Base-by-base conservation (phyloP, 2,329 filamentous ascomycete species). In the Byssochlamys sp. region DNA sequence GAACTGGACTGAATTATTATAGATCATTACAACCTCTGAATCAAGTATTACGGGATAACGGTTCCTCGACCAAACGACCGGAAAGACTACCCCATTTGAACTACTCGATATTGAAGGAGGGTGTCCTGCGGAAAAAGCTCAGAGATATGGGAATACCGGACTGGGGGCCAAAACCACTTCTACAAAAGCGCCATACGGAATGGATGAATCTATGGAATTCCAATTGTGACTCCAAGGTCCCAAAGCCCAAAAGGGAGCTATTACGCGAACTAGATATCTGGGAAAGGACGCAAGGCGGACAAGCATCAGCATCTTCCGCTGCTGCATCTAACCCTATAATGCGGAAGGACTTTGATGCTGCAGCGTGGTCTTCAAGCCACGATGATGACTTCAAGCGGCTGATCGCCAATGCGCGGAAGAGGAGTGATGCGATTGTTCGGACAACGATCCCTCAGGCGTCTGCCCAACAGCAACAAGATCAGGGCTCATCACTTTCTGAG, bases 151-250 rank as follows among this genome's bases (percentile, higher is more conserved):
- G 91, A 0, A 85, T 97, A 57, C 86, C 90, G 0, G 81, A 80
- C 9, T 79, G 76, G 59, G 94, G 94, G 0, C 73, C 80, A 0
- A 87, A 87, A 52, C 76, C 80, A 52, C 78, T 91, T 1, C 78
- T 97, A 56, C 87, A 92, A 69, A 83, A 81, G 62, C 83, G 95
- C 19, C 91, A 97, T 67, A 89, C 84, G 26, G 94, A 99, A 72
- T 99, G 91, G 91, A 81, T 94, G 55, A 96, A 94, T 39, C 76
- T 99, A 19, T 96, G 90, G 88, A 99, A 99, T 71, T 89, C 95
- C 10, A 99, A 99, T 69, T 96, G 91, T 73, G 94, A 99, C 72
- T 88, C 91, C 1, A 82, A 82, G 35, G 77, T 78, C 1, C 90
- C 90, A 0, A 88, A 87, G 68, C 78, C 79, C 10, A 90, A 89